Percentiles rank a stretch among this genome's conserved stretches.
phyloP scores from a whole-genome alignment of 2,329 filamentous ascomycete species.

The Juglanconis juglandina region DNA sequence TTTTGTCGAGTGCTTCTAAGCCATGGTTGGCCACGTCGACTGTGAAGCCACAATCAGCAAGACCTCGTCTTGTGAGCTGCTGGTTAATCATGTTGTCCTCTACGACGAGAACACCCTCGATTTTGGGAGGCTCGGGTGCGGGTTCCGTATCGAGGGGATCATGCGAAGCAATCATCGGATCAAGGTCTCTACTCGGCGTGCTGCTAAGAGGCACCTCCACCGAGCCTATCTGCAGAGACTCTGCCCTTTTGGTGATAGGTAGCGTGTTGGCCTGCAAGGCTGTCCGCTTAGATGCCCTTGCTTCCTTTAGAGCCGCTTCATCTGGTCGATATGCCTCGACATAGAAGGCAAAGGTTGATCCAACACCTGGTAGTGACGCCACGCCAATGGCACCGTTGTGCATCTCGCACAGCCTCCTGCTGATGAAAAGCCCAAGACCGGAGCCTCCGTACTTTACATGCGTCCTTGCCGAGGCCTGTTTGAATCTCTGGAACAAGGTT shows the following conservation, averaged over 20 bases:
- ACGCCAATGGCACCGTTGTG: constrained; percentile 80
- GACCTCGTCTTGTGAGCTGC: constrained; percentile 49
- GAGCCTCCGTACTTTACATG: constrained; percentile 73
- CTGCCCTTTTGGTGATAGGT: constrained; percentile 18
- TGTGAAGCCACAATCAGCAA: constrained; percentile 46
- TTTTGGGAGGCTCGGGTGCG: constrained; percentile 20
- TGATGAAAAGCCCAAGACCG: constrained; percentile 74
- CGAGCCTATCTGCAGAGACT: constrained; percentile 17
- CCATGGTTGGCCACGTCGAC: constrained; percentile 52
- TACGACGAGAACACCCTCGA: constrained; percentile 50
- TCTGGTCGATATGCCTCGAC: constrained; percentile 54
- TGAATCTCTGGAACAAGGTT: constrained; percentile 69
- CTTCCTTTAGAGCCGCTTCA: constrained; percentile 37
- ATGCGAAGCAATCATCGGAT: not conserved
- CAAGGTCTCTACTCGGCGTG: constrained; percentile 9
- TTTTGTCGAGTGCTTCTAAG: constrained; percentile 31
- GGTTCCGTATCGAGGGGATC: constrained; percentile 4
- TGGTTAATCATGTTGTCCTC: constrained; percentile 63
- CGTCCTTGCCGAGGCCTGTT: constrained; percentile 67
- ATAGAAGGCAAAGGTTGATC: constrained; percentile 74
- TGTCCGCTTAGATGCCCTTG: constrained; percentile 34
- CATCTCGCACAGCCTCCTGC: constrained; percentile 72
- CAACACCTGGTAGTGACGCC: constrained; percentile 62
- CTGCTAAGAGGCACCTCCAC: constrained; percentile 17
- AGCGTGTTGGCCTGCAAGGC: constrained; percentile 26